A percentile compares a stretch with the other conserved stretches of the same genome.
Conservation (phyloP, 2,329 filamentous ascomycete genomes). For the Fusarium verticillioides region DNA sequence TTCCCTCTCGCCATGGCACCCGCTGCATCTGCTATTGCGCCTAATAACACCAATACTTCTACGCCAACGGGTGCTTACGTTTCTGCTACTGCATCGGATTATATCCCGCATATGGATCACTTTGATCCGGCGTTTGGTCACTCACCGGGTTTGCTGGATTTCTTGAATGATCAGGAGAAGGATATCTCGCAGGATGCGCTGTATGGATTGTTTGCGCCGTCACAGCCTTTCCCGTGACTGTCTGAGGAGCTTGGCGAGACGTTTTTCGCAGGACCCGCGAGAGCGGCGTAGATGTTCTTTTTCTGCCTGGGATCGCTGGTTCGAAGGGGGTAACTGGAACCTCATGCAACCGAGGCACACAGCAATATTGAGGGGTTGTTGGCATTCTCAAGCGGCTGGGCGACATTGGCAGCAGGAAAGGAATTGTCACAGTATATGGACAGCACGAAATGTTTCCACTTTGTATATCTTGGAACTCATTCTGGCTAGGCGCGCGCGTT, state of each 20-base stretch:
- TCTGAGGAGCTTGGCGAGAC: slow-evolving; percentile 33
- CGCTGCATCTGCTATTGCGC: slow-evolving; percentile 10
- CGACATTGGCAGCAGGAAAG: neutral
- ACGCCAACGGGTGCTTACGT: slow-evolving; percentile 36
- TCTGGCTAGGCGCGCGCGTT: no score
- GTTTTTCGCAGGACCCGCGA: slow-evolving; percentile 25
- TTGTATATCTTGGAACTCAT: neutral
- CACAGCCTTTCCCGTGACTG: slow-evolving; percentile 46
- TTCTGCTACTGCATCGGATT: slow-evolving; percentile 28
- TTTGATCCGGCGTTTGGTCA: slow-evolving; percentile 41
- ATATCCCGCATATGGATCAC: slow-evolving; percentile 41
- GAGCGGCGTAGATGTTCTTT: slow-evolving; percentile 13
- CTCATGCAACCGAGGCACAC: slow-evolving; percentile 5
- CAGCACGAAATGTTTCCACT: neutral
- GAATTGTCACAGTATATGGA: neutral
- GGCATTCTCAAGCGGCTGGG: neutral
- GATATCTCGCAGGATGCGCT: slow-evolving; percentile 48
- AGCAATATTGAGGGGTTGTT: fast-evolving
- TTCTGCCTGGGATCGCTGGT: neutral
- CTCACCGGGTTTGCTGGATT: slow-evolving; percentile 43
- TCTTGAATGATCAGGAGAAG: slow-evolving; percentile 47
- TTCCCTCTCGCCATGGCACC: slow-evolving; percentile 44
- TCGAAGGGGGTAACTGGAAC: neutral
- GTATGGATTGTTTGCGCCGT: slow-evolving; percentile 47
- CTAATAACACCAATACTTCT: slow-evolving; percentile 9